These are phyloP conservation scores for Aegle marmelos DNA, from an alignment of 345 rosid genomes.

Conservation along the genomic window DNA sequence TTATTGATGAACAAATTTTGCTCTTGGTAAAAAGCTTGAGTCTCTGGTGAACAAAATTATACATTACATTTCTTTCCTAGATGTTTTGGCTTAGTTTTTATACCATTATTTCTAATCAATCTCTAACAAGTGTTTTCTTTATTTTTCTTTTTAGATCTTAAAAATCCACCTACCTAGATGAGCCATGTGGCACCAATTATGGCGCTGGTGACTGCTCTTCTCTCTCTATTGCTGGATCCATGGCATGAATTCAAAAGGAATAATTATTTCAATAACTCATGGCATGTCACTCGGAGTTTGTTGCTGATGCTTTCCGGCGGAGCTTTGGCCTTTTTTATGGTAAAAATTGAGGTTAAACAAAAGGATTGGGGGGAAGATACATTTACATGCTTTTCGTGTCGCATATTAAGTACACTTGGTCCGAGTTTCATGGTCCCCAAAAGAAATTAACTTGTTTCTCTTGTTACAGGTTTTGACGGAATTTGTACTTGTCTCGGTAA, in stretches of 20 bases:
- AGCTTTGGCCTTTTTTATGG: conserved; percentile 93
- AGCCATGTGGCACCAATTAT: conserved; percentile 82
- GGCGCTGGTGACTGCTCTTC: conserved; percentile 78
- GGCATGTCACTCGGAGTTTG: conserved; percentile 81
- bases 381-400: conserved; percentile 2
- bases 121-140: conserved; percentile 13
- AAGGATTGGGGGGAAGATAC: not conserved
- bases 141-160: conserved; percentile 61
- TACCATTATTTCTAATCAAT: not conserved
- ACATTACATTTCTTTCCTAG: not conserved
- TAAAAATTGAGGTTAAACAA: conserved; percentile 27
- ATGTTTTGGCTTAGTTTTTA: not conserved
- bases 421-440: not conserved
- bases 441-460: conserved; percentile 10
- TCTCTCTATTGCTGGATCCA: conserved; percentile 89
- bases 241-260: conserved; percentile 74
- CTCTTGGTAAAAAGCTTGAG: not conserved
- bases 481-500: conserved; percentile 86
- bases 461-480: conserved; percentile 85
- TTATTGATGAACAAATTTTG: not conserved
- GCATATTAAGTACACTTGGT: not conserved
- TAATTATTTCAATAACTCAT: conserved; percentile 74
- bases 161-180: conserved; percentile 87
- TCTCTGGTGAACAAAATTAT: not conserved
- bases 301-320: conserved; percentile 96